Percentiles rank a stretch among this genome's conserved stretches.
phyloP scores from a whole-genome alignment of 768 basidiomycete genomes.

The Auriscalpium microsporum region DNA sequence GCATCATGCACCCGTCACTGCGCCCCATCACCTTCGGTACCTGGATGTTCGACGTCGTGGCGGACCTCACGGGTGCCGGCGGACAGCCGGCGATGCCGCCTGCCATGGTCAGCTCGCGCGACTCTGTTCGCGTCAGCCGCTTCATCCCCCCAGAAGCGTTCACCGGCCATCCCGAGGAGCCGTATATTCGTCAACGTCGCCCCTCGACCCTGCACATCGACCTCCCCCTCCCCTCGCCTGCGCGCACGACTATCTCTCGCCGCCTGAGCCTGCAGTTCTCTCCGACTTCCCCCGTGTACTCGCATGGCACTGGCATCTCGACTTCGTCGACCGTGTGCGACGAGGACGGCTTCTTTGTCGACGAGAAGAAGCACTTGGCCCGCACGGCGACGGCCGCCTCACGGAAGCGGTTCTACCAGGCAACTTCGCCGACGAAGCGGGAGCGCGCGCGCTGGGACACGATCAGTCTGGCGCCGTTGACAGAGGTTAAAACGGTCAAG shows the following conservation, averaged over 20 bases:
- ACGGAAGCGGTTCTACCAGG: conserved; percentile 3
- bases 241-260: conserved; percentile 28
- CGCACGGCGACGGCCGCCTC: conserved; percentile 15
- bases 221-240: conserved; percentile 24
- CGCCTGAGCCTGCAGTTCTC: conserved; percentile 61
- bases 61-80: conserved; percentile 43
- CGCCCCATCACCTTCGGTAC: conserved; percentile 59
- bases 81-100: conserved; percentile 13
- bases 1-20: conserved; percentile 31
- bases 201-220: conserved; percentile 34
- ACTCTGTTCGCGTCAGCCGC: conserved; percentile 24
- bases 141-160: conserved; percentile 29
- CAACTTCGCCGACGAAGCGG: conserved; percentile 16
- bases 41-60: conserved; percentile 81
- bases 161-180: conserved; percentile 10
- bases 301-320: conserved; percentile 22
- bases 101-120: conserved; percentile 19
- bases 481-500: conserved; percentile 19
- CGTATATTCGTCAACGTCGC: conserved; percentile 20
- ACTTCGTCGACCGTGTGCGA: conserved; percentile 21
- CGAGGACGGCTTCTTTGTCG: conserved; percentile 32
- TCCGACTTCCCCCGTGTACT: conserved; percentile 31
- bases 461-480: conserved; percentile 14
- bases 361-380: conserved; percentile 30
- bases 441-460: conserved; percentile 27